Evolutionary conservation across 345 rosid species (phyloP), one percentile per base, ranked within the genome.

Genomic region (Eucalyptus regnans): DNA sequence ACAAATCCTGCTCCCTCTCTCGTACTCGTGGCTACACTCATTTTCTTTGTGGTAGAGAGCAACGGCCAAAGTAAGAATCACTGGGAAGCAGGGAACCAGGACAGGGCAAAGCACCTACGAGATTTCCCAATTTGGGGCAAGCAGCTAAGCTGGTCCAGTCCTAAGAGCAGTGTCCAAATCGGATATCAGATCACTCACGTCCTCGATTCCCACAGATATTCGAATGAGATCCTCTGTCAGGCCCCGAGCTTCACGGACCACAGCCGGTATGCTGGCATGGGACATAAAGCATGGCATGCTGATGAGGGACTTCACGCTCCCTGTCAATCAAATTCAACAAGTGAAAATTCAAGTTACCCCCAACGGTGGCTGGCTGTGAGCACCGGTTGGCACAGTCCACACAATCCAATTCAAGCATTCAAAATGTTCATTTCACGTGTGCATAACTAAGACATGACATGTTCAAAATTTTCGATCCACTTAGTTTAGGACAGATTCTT

Each of bases 251-350:
- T 96, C 96, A 0, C 98, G 96, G 7, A 97, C 98, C 25, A 90
- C 91, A 16, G 95, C 93, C 3, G 99, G 99, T 91, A 97, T 97
- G 90, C 97, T 96, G 71, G 99, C 99, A 91, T 98, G 99, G 33
- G 99, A 98, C 99, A 98, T 98, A 91, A 97, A 98, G 93, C 99
- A 96, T 8, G 99, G 99, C 99, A 98, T 91, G 95, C 99, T 97
- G 91, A 98, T 96, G 66, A 98, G 98, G 80, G 98, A 98, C 92
- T 98, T 98, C 71, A 98, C 99, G 88, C 99, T 96, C 87, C 99
- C 99, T 98, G 80, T 22, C 84, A 68, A 88, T 58, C 16, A 50
- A 41, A 87, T 56, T 37, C 58, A 88, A 86, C 41, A 3, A 23
- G 79, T 89, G 50, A 90, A 54, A 56, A n/a, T 46, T 27, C 13